Evolutionary conservation across 1,139 yeast genomes (phyloP).

Genomic region (Schwanniomyces etchellsii): DNA sequence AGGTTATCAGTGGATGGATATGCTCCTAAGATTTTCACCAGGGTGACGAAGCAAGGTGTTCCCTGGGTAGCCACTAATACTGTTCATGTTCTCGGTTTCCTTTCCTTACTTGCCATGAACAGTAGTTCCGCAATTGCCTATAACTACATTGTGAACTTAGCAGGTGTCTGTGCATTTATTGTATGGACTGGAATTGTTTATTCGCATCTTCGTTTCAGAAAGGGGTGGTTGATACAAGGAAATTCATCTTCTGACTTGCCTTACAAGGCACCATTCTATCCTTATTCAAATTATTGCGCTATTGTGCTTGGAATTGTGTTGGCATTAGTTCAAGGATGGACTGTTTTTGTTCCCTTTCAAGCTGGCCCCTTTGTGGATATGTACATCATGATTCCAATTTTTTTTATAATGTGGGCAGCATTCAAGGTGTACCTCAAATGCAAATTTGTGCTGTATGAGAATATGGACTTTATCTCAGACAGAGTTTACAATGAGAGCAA

Average conservation of each 20-base stretch:
- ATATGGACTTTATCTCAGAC: too few relatives aligned
- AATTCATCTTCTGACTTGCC: slow-evolving; percentile 1
- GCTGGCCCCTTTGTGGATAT: slow-evolving; percentile 53
- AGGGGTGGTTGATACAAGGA: slow-evolving; percentile 4
- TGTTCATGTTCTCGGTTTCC: slow-evolving; percentile 3
- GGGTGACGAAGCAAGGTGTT: slow-evolving; percentile 54
- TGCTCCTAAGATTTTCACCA: slow-evolving; percentile 54
- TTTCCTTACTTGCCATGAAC: slow-evolving; percentile 8
- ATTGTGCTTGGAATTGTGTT: slow-evolving; percentile 2
- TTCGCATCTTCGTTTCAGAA: slow-evolving; percentile 3
- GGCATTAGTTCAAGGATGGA: slow-evolving; percentile 5
- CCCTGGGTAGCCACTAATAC: slow-evolving; percentile 24
- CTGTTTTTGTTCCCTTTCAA: slow-evolving; percentile 4
- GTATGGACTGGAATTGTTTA: slow-evolving; percentile 4
- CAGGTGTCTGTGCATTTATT: slow-evolving; percentile 3
- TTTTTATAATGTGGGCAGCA: slow-evolving; percentile 29
- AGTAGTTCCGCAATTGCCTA: slow-evolving; percentile 5
- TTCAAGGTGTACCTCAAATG: slow-evolving; percentile 27
- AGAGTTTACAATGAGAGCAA: too few relatives aligned
- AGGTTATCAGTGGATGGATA: slow-evolving; percentile 4
- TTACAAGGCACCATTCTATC: slow-evolving; percentile 3
- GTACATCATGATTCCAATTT: slow-evolving; percentile 57
- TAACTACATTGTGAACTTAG: slow-evolving; percentile 3
- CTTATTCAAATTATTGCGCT: slow-evolving; percentile 9
- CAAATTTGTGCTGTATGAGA: too few relatives aligned